A percentile compares a stretch with the other conserved stretches of the same genome.
These are phyloP conservation scores for Sphaerulina vaccinii DNA, from an alignment of 2,329 filamentous ascomycete genomes.

Conservation along the genomic window DNA sequence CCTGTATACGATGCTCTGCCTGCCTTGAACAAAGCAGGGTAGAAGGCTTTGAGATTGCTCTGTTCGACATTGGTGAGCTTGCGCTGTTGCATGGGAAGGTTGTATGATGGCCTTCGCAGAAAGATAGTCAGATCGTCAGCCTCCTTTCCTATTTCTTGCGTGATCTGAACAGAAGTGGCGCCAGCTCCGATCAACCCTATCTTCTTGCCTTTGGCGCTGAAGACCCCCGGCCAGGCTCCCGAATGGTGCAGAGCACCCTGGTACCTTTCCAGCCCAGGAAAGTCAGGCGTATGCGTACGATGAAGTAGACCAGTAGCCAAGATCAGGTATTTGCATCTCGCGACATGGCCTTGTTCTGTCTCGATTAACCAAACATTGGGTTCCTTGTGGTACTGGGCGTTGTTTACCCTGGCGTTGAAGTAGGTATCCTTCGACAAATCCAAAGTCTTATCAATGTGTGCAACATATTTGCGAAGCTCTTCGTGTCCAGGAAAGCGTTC, in stretches of 20 bases:
- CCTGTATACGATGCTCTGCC: conserved; percentile 46
- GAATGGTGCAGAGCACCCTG: conserved; percentile 44
- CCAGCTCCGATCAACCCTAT: conserved; percentile 46
- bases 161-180: conserved; percentile 44
- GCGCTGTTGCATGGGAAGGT: conserved; percentile 59
- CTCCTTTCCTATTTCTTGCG: conserved; percentile 35
- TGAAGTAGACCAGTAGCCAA: conserved; percentile 41
- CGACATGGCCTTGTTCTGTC: conserved; percentile 47
- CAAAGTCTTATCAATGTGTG: conserved; percentile 58
- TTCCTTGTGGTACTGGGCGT: conserved; percentile 52
- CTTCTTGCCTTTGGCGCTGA: conserved; percentile 38
- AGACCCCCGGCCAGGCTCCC: conserved; percentile 40
- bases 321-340: conserved; percentile 39
- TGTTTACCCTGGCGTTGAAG: conserved; percentile 57
- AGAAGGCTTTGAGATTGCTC: conserved; percentile 43
- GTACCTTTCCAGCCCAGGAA: conserved; percentile 40
- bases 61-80: conserved; percentile 51
- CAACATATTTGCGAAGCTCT: conserved; percentile 58
- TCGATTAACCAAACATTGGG: conserved; percentile 52
- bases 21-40: conserved; percentile 49
- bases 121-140: conserved; percentile 55
- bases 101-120: conserved; percentile 65
- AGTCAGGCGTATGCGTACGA: conserved; percentile 41
- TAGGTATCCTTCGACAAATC: conserved; percentile 57
- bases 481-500: conserved; percentile 34